phyloP scores from a whole-genome alignment of 148 eudicot species.

The Nepenthes gracilis region DNA sequence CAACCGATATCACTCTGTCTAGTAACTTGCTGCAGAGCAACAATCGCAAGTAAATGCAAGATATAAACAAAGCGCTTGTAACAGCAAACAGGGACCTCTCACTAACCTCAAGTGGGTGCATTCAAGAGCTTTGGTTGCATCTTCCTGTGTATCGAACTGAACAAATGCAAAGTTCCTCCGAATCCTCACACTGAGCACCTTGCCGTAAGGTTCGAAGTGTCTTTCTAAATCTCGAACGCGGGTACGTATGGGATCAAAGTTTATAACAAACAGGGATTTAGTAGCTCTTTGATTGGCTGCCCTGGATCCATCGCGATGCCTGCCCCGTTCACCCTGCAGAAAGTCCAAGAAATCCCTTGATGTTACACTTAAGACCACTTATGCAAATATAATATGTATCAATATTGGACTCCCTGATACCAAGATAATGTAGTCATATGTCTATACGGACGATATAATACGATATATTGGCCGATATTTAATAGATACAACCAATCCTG shows the following conservation, averaged over 20 bases:
- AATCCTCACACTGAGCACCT: slow-evolving; percentile 53
- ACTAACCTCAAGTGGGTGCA: slow-evolving; percentile 85
- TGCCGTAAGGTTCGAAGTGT: slow-evolving; percentile 79
- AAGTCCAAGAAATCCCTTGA: not conserved
- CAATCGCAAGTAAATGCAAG: not conserved
- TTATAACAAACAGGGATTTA: slow-evolving; percentile 77
- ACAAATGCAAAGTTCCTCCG: slow-evolving; percentile 81
- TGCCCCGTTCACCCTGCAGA: slow-evolving; percentile 82
- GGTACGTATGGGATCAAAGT: slow-evolving; percentile 66
- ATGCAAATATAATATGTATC: too few relatives aligned
- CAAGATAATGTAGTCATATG: too few relatives aligned
- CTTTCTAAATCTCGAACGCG: slow-evolving; percentile 56
- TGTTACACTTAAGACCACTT: too few relatives aligned
- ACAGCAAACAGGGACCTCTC: not conserved
- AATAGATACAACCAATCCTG: too few relatives aligned
- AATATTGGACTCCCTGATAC: too few relatives aligned
- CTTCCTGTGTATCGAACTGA: slow-evolving; percentile 73
- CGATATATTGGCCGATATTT: too few relatives aligned
- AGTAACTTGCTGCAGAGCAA: slow-evolving; percentile 58
- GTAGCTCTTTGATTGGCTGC: slow-evolving; percentile 61
- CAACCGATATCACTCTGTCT: slow-evolving; percentile 90
- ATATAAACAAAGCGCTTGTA: not conserved
- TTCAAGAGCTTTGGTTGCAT: slow-evolving; percentile 85
- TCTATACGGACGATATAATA: too few relatives aligned
- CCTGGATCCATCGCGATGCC: slow-evolving; percentile 40